A percentile compares a stretch with the other conserved stretches of the same genome.
These are phyloP conservation scores for Ensete ventricosum DNA, from an alignment of 176 grass and related monocot species.

Conservation along the genomic window DNA sequence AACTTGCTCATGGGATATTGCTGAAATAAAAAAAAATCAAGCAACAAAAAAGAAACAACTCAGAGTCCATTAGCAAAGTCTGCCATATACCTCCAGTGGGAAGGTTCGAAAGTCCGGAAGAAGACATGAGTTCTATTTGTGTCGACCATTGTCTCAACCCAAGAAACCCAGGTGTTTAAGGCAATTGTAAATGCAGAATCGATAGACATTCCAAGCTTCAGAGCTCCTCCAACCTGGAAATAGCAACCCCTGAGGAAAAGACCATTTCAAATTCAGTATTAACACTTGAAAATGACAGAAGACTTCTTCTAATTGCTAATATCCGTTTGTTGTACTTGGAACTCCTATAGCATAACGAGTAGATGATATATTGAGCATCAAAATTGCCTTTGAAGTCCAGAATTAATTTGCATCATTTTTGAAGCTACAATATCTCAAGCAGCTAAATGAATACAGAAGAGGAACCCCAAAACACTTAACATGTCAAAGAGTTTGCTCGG, in stretches of 20 bases:
- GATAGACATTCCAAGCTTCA: constrained; percentile 81
- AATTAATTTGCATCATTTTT: not conserved
- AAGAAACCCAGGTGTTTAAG: constrained; percentile 81
- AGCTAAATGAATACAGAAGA: not conserved
- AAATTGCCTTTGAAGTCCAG: not conserved
- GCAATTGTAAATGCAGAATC: constrained; percentile 84
- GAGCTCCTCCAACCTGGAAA: constrained; percentile 63
- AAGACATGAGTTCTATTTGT: constrained; percentile 63
- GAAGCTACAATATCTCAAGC: not conserved
- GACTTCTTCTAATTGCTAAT: not conserved
- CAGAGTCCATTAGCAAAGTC: not conserved
- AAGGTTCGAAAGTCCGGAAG: constrained; percentile 91
- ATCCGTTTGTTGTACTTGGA: not conserved
- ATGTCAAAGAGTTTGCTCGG: constrained; percentile 95
- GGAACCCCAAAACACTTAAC: constrained; percentile 52
- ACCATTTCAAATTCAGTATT: constrained; percentile 10
- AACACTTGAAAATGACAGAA: not conserved
- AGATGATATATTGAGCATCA: not conserved
- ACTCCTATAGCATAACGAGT: not conserved
- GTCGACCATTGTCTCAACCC: constrained; percentile 64
- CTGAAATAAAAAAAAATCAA: too few relatives aligned
- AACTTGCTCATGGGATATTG: too few relatives aligned
- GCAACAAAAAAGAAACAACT: too few relatives aligned
- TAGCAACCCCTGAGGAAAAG: constrained; percentile 78
- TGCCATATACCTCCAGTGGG: constrained; percentile 75